Evolutionary conservation across 2,329 filamentous ascomycete genomes (phyloP), one percentile per base, ranked within the genome.

Genomic region (Verticillium nonalfalfae): DNA sequence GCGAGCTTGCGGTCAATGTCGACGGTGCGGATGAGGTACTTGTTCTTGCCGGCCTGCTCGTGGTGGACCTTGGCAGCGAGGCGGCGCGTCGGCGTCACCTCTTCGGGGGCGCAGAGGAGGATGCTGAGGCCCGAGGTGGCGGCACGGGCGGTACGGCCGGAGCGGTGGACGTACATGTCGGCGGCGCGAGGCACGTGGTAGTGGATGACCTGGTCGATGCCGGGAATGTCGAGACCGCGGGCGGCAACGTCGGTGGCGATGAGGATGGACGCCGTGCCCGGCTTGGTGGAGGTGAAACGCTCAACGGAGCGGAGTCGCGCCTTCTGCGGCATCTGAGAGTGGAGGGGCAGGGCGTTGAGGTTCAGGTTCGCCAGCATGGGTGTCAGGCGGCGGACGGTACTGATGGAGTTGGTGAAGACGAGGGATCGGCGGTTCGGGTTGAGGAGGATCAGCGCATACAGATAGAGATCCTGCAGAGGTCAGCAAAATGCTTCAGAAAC

Each of bases 251-350:
- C 94, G 1, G 95, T 98, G 3, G 95, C 93, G 18, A 99, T 84
- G 2, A 98, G 85, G 56, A 98, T 90, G 1, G 88, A 84, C 0
- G 76, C 70, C 15, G 75, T 68, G 74, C 80, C 75, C 35, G 80
- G 76, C 56, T 84, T 79, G 0, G 86, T 79, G 2, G 84, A 84
- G 1, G 90, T 88, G 76, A 99, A 98, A 50, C 90, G 89, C 72
- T 99, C 95, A 2, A 99, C 85, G 1, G 92, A 94, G 45, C 94
- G 88, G n/a, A 97, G 81, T 55, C 95, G 92, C 3, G 95, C 93
- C 74, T 98, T 98, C 75, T 99, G 95, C 1, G 88, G 83, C 95
- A 99, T 98, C 66, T 93, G 90, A 0, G 93, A 97, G 75, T 99
- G 95, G 0, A 99, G 80, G 0, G 90, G 87, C 11, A 91, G 79